Evolutionary conservation across 1,139 yeast genomes (phyloP).

Genomic region (Pichia sp.): DNA sequence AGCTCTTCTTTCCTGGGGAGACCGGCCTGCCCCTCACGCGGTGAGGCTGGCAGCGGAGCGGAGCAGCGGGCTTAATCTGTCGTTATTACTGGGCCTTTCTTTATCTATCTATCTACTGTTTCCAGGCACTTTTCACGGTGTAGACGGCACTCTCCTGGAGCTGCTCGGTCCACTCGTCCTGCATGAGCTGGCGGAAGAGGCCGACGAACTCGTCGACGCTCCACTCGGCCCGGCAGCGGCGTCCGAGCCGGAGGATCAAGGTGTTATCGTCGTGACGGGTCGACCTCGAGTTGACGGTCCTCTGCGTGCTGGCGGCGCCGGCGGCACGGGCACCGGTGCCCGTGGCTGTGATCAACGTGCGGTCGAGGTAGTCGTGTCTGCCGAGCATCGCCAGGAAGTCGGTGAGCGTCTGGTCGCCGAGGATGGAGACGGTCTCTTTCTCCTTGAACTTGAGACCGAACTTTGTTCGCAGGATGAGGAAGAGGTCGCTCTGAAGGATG

Average conservation of each 20-base stretch:
- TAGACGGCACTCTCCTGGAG: conserved; percentile 25
- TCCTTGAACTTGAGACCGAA: conserved; percentile 27
- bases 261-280: conserved; percentile 30
- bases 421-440: conserved; percentile 18
- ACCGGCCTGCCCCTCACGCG: neutral
- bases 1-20: too few relatives aligned
- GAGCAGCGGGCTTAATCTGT: neutral
- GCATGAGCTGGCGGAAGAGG: conserved; percentile 31
- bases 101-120: neutral
- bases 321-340: neutral
- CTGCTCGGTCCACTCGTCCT: conserved; percentile 30
- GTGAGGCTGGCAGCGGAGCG: neutral
- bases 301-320: conserved; percentile 12
- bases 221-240: conserved; percentile 35
- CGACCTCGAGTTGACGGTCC: conserved; percentile 11
- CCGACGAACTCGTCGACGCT: conserved; percentile 30
- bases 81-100: neutral
- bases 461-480: conserved; percentile 26
- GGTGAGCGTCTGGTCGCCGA: conserved; percentile 22
- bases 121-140: conserved; percentile 24
- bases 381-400: conserved; percentile 26
- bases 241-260: conserved; percentile 35
- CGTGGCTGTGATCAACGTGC: conserved; percentile 18
- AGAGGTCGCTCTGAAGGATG: conserved; percentile 34
- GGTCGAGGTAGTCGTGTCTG: conserved; percentile 21